phyloP scores from a whole-genome alignment of 441 rosid genomes.

The Jatropha podagrica region DNA sequence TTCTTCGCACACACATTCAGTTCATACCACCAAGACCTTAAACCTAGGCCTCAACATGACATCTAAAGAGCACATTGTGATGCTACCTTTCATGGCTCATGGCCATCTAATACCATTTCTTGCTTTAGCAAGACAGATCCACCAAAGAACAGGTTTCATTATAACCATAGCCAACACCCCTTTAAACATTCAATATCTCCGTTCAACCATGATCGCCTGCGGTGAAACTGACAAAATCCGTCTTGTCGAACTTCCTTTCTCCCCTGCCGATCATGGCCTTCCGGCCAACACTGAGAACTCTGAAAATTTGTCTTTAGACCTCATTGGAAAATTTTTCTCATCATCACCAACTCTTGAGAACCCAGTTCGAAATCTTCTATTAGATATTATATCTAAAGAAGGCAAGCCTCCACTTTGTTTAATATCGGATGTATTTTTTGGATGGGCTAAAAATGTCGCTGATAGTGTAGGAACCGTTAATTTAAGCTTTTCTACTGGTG shows the following conservation, averaged over 20 bases:
- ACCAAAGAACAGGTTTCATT: slow-evolving; percentile 29
- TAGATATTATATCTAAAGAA: slow-evolving; percentile 23
- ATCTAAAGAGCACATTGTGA: slow-evolving; percentile 25
- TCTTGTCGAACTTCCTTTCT: slow-evolving; percentile 39
- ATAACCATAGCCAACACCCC: slow-evolving; percentile 45
- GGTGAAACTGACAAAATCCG: slow-evolving; percentile 7
- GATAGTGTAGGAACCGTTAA: slow-evolving; percentile 28
- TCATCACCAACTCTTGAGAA: slow-evolving; percentile 24
- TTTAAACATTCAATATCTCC: slow-evolving; percentile 41
- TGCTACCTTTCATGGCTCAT: slow-evolving; percentile 55
- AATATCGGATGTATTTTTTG: slow-evolving; percentile 38
- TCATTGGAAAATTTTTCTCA: slow-evolving; percentile 6
- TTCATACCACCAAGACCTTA: no score
- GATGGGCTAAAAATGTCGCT: slow-evolving; percentile 42
- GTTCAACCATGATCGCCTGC: slow-evolving; percentile 20
- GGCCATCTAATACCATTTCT: slow-evolving; percentile 60
- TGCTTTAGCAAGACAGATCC: slow-evolving; percentile 38
- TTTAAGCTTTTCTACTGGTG: slow-evolving; percentile 33
- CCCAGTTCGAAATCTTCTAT: slow-evolving; percentile 28
- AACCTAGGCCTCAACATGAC: neutral
- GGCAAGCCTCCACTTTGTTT: slow-evolving; percentile 42
- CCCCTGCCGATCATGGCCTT: slow-evolving; percentile 31
- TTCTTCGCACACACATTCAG: no score
- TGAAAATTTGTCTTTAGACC: slow-evolving; percentile 36
- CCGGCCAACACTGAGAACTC: slow-evolving; percentile 45